These are phyloP conservation scores for Fusarium sp. DNA, from an alignment of 2,329 filamentous ascomycete species.

Conservation along the genomic window DNA sequence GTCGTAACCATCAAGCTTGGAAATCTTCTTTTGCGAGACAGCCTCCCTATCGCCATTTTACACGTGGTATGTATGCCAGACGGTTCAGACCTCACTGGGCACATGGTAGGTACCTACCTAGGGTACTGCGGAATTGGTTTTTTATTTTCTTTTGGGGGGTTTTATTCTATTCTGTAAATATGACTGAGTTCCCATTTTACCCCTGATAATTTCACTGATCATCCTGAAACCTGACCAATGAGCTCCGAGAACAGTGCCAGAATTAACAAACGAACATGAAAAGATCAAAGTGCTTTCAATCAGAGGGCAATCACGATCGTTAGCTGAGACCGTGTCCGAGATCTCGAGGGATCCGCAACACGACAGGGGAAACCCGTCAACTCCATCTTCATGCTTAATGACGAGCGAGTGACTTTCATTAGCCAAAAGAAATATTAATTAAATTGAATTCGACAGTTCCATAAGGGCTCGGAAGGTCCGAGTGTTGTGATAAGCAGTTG, in stretches of 20 bases:
- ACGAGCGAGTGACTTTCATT: conserved; percentile 7
- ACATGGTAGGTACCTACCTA: neutral
- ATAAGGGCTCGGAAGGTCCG: neutral
- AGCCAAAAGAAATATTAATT: neutral
- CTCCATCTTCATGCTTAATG: conserved; percentile 16
- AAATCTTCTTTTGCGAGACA: neutral
- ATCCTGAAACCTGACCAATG: neutral
- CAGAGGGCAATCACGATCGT: neutral
- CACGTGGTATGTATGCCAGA: neutral
- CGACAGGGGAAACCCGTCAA: neutral
- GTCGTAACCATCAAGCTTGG: neutral
- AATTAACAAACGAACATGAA: neutral
- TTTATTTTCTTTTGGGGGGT: neutral
- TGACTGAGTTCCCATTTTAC: neutral
- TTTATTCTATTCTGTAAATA: neutral
- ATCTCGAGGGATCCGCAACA: neutral
- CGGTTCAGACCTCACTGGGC: neutral
- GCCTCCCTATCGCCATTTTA: neutral
- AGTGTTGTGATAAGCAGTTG: neutral
- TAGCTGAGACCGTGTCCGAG: neutral
- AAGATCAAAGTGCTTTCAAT: neutral
- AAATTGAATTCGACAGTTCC: neutral
- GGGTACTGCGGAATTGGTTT: neutral
- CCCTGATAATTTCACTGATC: neutral
- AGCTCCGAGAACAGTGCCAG: neutral